Evolutionary conservation across 1,284 basidiomycete species (phyloP).

Genomic region (Boletus semigastroideus): DNA sequence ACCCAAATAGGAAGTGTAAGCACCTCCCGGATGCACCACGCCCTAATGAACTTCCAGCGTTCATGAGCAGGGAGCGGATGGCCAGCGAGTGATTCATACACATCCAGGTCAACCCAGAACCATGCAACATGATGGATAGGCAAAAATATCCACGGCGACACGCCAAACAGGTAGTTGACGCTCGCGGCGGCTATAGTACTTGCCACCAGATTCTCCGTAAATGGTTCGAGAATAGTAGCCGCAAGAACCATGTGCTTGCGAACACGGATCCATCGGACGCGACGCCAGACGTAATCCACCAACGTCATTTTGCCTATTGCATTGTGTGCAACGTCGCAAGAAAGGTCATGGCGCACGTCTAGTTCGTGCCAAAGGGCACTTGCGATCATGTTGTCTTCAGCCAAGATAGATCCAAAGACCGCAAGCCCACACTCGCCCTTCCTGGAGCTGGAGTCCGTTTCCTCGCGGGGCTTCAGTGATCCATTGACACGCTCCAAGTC

Average conservation of each 20-base stretch:
- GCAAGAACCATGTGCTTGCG: conserved; percentile 87
- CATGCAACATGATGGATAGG: conserved; percentile 57
- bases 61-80: conserved; percentile 53
- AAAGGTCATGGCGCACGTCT: conserved; percentile 80
- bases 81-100: conserved; percentile 71
- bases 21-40: conserved; percentile 78
- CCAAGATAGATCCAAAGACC: conserved; percentile 83
- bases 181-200: conserved; percentile 64
- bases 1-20: conserved; percentile 85
- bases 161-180: conserved; percentile 50
- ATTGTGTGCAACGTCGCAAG: conserved; percentile 85
- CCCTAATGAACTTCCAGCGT: conserved; percentile 63
- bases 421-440: conserved; percentile 57
- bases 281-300: conserved; percentile 77
- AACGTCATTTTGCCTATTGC: conserved; percentile 86
- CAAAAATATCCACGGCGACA: conserved; percentile 55
- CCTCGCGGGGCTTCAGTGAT: conserved; percentile 47
- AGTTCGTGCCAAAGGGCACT: conserved; percentile 89
- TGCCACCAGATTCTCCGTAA: conserved; percentile 81
- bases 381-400: conserved; percentile 96
- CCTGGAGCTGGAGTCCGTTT: conserved; percentile 23
- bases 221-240: conserved; percentile 84
- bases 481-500: conserved; percentile 77
- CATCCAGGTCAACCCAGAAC: conserved; percentile 70
- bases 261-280: conserved; percentile 93